A percentile compares a stretch with the other conserved stretches of the same genome.
phyloP scores from a whole-genome alignment of 1,284 basidiomycete species.

The Exobasidium rhododendri region DNA sequence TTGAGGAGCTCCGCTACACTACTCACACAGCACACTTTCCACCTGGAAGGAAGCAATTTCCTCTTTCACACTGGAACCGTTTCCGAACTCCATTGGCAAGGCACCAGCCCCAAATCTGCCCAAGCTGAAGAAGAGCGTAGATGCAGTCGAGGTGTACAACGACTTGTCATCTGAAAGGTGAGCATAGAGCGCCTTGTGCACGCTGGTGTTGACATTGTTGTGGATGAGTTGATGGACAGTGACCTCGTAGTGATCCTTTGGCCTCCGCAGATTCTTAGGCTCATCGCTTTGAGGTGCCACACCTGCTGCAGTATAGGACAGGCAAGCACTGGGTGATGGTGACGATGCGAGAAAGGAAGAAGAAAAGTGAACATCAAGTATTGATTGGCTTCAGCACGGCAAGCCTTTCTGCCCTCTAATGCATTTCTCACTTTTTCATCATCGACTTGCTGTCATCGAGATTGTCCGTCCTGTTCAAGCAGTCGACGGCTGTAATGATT shows the following conservation, averaged over 20 bases:
- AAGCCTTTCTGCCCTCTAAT: no score
- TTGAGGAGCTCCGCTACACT: not conserved
- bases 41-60: constrained; percentile 4
- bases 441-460: not conserved
- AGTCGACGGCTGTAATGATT: not conserved
- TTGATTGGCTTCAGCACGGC: no score
- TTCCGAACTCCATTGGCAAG: not conserved
- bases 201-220: not conserved
- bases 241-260: not conserved
- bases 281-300: constrained; percentile 1
- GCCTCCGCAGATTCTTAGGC: not conserved
- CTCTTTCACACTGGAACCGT: not conserved
- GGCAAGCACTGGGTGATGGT: not conserved
- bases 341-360: no score
- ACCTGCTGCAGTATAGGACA: not conserved
- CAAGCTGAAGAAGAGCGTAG: constrained; percentile 3
- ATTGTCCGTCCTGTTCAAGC: not conserved
- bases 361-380: no score
- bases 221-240: not conserved
- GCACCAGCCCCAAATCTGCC: not conserved
- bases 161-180: constrained; percentile 5
- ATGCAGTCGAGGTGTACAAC: not conserved
- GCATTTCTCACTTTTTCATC: not conserved
- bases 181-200: not conserved
- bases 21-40: not conserved